Evolutionary conservation across 1,284 basidiomycete species (phyloP).

Genomic region (Ceratobasidium sp.): DNA sequence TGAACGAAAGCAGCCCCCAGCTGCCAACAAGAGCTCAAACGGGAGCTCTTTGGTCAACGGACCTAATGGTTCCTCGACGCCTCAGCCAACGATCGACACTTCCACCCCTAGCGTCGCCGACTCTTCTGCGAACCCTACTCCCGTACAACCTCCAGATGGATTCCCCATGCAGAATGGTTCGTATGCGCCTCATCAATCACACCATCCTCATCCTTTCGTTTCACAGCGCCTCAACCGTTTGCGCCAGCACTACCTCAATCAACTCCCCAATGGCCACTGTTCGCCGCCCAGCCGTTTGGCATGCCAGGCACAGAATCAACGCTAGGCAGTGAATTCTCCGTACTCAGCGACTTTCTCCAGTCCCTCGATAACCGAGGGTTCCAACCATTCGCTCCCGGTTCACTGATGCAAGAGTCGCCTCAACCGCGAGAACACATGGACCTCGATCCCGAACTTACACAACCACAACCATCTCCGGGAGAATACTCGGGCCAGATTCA

Average conservation of each 20-base stretch:
- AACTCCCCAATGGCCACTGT: constrained; percentile 68
- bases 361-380: constrained; percentile 72
- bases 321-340: constrained; percentile 83
- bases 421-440: constrained; percentile 36
- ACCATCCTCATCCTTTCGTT: constrained; percentile 48
- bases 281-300: constrained; percentile 47
- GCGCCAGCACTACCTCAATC: constrained; percentile 56
- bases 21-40: constrained; percentile 55
- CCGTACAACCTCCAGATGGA: constrained; percentile 28
- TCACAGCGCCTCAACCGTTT: constrained; percentile 56
- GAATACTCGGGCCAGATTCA: constrained; percentile 38
- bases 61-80: constrained; percentile 46
- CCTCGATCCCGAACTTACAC: constrained; percentile 56
- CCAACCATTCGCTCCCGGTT: constrained; percentile 67
- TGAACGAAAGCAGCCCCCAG: constrained; percentile 72
- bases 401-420: constrained; percentile 32
- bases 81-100: constrained; percentile 36
- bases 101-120: constrained; percentile 33
- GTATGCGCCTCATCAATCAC: constrained; percentile 39
- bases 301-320: constrained; percentile 61
- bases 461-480: constrained; percentile 48
- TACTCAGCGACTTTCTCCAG: constrained; percentile 85
- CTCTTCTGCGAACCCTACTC: constrained; percentile 39
- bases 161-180: constrained; percentile 22
- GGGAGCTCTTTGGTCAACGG: constrained; percentile 36